Base-by-base conservation (phyloP, 352 stramenopile genomes). In the Discostella stelligera region DNA sequence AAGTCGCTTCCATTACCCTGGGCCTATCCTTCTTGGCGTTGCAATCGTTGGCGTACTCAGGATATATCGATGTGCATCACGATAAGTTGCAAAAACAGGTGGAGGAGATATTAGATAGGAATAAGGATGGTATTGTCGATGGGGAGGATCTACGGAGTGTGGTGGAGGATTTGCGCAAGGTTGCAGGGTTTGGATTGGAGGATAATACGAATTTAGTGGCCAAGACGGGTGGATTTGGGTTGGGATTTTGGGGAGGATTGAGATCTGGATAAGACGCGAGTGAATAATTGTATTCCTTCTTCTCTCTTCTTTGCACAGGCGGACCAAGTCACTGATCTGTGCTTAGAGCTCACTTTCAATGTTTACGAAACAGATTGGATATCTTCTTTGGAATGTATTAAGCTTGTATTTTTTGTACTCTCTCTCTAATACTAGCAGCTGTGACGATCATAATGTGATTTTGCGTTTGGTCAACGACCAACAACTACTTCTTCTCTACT, bases 61-160 rank as follows among this genome's bases (percentile, higher is more conserved):
- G 86, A 58, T 91, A 90, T 61, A 79, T 91, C 39, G 63, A 87
- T 25, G 77, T 91, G 3, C 66, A 89, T 84, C 84, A 91, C 48
- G 73, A 60, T 5, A 84, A 84, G 25, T 54, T 91, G 13, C 18
- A 64, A 32, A 74, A 80, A 41, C 56, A 88, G 41, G 60, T 91
- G 6, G 74, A 84, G 46, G 53, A 52, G 16, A 44, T 84, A 18
- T 67, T 91, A 21, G 86, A 91, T 82, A 66, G 87, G 46, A 89
- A 91, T 67, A 66, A 83, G 16, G 84, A 91, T 72, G 86, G 86
- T 4, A 78, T 74, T n/a, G 50, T 91, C 16, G 86, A 90, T 70
- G 16, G 18, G 20, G 66, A 80, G 16, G 86, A 91, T 79, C 58
- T 66, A 16, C 58, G 71, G 50, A 32, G 52, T 20, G 70, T 73